Evolutionary conservation across 306 rosid genomes (phyloP).

Genomic region (Acacia acuminata): DNA sequence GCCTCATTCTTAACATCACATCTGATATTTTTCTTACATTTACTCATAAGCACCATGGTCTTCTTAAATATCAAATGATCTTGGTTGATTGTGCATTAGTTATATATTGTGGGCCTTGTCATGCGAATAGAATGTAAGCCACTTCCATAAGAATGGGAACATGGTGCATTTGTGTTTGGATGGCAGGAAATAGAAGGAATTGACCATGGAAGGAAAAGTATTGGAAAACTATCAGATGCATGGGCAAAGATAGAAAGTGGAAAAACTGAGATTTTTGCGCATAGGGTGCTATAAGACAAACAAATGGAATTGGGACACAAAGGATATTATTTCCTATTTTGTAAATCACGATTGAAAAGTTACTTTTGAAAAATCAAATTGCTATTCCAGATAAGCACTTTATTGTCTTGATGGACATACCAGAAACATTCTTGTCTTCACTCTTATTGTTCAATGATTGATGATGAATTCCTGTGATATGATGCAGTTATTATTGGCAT

Average conservation of each 20-base stretch:
- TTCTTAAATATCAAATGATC: background rate
- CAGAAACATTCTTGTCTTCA: background rate
- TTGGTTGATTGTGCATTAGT: background rate
- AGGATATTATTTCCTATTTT: background rate
- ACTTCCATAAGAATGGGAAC: background rate
- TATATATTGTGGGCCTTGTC: background rate
- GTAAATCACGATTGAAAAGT: too few relatives aligned
- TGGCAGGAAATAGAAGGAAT: conserved; percentile 7
- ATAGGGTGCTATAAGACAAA: background rate
- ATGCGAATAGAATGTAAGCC: background rate
- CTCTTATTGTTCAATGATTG: background rate
- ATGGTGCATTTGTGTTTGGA: background rate
- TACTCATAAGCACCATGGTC: background rate
- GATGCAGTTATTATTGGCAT: background rate
- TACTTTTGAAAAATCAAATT: too few relatives aligned
- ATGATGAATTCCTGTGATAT: background rate
- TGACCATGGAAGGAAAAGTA: background rate
- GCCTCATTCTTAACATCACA: background rate
- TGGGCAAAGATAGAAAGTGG: background rate
- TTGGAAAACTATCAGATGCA: background rate
- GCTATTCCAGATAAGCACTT: too few relatives aligned
- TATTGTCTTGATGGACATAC: background rate
- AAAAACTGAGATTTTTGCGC: background rate
- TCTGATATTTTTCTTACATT: conserved; percentile 15
- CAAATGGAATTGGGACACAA: background rate